Evolutionary conservation across 495 filamentous ascomycete species (phyloP).

Genomic region (Neurospora sp.): DNA sequence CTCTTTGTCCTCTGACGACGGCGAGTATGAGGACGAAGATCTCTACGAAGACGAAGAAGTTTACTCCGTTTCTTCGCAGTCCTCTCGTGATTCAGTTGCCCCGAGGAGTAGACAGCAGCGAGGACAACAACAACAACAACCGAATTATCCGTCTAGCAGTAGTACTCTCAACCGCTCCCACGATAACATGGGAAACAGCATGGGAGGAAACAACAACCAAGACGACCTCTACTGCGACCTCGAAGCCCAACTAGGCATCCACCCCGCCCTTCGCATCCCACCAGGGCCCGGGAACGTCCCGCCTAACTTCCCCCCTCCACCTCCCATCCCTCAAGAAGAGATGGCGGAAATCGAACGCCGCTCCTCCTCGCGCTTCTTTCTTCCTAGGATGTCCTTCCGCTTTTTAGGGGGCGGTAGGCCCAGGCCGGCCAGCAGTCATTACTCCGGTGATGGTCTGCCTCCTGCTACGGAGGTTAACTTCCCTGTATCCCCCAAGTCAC

Average conservation of each 20-base stretch:
- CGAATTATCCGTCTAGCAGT: background rate
- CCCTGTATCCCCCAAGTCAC: conserved; percentile 33
- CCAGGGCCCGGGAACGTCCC: background rate
- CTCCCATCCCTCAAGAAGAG: background rate
- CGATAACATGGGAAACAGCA: background rate
- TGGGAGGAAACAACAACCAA: background rate
- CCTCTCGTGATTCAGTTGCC: background rate
- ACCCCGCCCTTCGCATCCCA: background rate
- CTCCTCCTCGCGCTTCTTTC: conserved; percentile 14
- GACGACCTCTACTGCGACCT: conserved; percentile 6
- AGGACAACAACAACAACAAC: background rate
- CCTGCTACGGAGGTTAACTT: conserved; percentile 14
- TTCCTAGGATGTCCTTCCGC: conserved; percentile 23
- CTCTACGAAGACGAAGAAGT: conserved; percentile 7
- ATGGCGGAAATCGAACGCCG: background rate
- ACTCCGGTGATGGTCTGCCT: conserved; percentile 18
- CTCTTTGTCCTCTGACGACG: background rate
- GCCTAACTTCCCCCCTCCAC: background rate
- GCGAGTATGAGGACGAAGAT: conserved; percentile 6
- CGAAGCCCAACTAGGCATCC: conserved; percentile 9
- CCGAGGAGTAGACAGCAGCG: background rate
- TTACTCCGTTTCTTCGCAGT: background rate
- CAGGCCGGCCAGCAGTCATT: conserved; percentile 19
- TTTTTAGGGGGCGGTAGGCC: conserved; percentile 13
- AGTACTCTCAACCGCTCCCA: background rate